Percentiles rank a stretch among this genome's conserved stretches.
phyloP scores from a whole-genome alignment of 2,329 filamentous ascomycete species.

The Colletotrichum euphorbiae region DNA sequence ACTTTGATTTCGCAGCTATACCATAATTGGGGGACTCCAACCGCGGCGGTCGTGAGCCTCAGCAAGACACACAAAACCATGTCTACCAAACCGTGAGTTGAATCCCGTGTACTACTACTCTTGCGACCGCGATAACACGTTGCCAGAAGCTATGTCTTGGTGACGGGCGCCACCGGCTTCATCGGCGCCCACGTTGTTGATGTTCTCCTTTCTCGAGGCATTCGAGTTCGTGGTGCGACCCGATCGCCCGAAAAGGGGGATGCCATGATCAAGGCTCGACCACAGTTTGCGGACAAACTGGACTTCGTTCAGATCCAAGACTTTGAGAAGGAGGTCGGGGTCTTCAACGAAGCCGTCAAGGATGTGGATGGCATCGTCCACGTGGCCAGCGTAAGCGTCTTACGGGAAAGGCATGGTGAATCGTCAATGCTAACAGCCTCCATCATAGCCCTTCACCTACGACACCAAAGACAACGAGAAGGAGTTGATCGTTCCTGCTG shows the following conservation, averaged over 20 bases:
- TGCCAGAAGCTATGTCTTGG: conserved; percentile 36
- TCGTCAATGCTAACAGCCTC: neutral
- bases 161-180: conserved; percentile 31
- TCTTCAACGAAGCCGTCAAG: conserved; percentile 52
- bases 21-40: too few relatives aligned
- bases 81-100: neutral
- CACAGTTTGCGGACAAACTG: conserved; percentile 49
- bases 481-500: conserved; percentile 58
- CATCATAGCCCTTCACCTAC: conserved; percentile 55
- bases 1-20: too few relatives aligned
- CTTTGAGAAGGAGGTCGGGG: conserved; percentile 51
- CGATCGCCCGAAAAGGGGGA: conserved; percentile 47
- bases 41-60: too few relatives aligned
- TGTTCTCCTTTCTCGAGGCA: conserved; percentile 45
- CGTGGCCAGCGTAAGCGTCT: conserved; percentile 53
- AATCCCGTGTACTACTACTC: rapidly evolving
- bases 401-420: rapidly evolving
- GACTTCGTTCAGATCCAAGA: conserved; percentile 57
- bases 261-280: conserved; percentile 52
- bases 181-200: conserved; percentile 51
- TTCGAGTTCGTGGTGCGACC: conserved; percentile 48
- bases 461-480: conserved; percentile 57
- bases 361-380: conserved; percentile 58
- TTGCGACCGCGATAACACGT: neutral
- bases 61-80: too few relatives aligned